Conservation (phyloP, 164 flowering plant genomes). For the Hamamelis virginiana region DNA sequence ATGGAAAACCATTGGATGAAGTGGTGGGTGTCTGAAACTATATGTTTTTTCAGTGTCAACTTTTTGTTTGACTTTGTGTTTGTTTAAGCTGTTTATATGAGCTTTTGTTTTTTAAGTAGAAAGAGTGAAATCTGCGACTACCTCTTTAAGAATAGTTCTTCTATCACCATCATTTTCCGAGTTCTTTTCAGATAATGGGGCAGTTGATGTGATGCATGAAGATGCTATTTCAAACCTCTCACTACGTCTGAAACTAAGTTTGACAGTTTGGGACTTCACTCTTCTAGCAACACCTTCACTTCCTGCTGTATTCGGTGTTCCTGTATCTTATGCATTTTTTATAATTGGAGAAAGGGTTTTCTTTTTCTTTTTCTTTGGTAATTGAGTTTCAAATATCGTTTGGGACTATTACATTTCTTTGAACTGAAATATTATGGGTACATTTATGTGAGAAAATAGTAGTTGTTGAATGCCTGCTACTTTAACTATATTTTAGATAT, state of each 20-base stretch:
- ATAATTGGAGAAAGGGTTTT: background rate
- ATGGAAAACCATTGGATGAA: slow-evolving; percentile 57
- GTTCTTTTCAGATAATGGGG: slow-evolving; percentile 60
- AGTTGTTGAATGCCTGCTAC: slow-evolving; percentile 7
- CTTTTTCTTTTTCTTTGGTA: background rate
- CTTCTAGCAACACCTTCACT: slow-evolving; percentile 92
- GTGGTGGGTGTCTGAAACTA: slow-evolving; percentile 45
- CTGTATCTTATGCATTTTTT: slow-evolving; percentile 24
- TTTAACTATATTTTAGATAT: slow-evolving; percentile 56
- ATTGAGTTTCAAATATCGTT: background rate
- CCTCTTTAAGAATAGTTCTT: slow-evolving; percentile 65
- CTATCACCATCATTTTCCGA: slow-evolving; percentile 69
- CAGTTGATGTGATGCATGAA: slow-evolving; percentile 88
- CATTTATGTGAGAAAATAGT: background rate
- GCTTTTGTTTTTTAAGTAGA: slow-evolving; percentile 54
- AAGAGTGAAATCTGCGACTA: slow-evolving; percentile 61
- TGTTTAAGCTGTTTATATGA: slow-evolving; percentile 15
- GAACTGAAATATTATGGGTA: background rate
- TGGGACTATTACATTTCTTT: background rate
- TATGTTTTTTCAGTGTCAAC: background rate
- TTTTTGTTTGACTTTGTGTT: background rate
- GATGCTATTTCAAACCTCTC: slow-evolving; percentile 70
- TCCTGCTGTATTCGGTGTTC: slow-evolving; percentile 99
- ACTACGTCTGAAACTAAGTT: slow-evolving; percentile 61
- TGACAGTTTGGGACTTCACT: slow-evolving; percentile 90